These are phyloP conservation scores for Fusarium nematophilum DNA, from an alignment of 2,329 filamentous ascomycete genomes.

Conservation along the genomic window DNA sequence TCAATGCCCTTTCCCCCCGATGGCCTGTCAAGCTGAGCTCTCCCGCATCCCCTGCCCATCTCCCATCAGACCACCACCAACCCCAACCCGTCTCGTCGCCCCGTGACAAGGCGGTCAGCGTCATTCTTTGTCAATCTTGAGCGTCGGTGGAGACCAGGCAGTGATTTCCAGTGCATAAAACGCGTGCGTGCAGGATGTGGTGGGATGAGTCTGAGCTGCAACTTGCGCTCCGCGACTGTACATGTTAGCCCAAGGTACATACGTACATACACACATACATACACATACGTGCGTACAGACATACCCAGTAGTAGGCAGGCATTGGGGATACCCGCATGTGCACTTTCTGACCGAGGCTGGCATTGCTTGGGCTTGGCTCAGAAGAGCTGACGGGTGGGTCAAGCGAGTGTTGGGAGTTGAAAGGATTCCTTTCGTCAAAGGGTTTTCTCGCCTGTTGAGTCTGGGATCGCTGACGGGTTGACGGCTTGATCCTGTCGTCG, in stretches of 20 bases:
- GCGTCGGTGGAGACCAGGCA: not conserved
- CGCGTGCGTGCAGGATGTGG: slow-evolving; percentile 22
- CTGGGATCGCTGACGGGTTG: not conserved
- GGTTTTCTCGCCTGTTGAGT: not conserved
- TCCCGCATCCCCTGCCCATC: not conserved
- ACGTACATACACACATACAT: too few relatives aligned
- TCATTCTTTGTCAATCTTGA: not conserved
- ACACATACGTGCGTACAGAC: too few relatives aligned
- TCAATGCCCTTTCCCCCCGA: not conserved
- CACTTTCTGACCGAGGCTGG: slow-evolving; percentile 25
- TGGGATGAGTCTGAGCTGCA: slow-evolving; percentile 21
- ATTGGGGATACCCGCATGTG: slow-evolving; percentile 30
- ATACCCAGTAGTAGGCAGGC: too few relatives aligned
- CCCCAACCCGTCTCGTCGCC: not conserved
- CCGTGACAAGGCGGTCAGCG: slow-evolving; percentile 18
- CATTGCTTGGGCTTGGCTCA: slow-evolving; percentile 9
- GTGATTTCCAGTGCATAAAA: not conserved
- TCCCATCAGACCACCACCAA: slow-evolving; percentile 15
- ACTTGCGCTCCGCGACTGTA: slow-evolving; percentile 7
- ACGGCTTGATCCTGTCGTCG: not conserved
- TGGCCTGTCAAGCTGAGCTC: slow-evolving; percentile 1
- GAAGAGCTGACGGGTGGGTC: slow-evolving; percentile 23
- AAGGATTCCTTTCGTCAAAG: not conserved
- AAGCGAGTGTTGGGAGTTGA: slow-evolving; percentile 2
- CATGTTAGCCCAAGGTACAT: slow-evolving; percentile 5